phyloP scores from a whole-genome alignment of 768 basidiomycete species.

The Imleria badia region DNA sequence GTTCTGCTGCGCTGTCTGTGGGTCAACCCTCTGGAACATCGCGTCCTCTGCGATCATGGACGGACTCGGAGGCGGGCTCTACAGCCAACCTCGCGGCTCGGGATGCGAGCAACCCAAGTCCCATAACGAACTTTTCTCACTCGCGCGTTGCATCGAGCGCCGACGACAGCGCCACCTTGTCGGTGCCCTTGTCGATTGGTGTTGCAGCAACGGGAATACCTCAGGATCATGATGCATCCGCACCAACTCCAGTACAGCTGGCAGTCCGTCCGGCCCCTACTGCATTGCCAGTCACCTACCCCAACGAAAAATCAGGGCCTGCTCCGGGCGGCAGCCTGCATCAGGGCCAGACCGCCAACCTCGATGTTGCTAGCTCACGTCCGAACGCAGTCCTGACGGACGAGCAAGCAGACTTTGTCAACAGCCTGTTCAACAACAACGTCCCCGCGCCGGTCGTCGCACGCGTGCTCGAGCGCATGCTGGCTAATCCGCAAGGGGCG shows the following conservation, averaged over 20 bases:
- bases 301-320: constrained; percentile 14
- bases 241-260: background rate
- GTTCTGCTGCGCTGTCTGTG: background rate
- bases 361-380: background rate
- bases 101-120: background rate
- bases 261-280: background rate
- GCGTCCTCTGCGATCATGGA: constrained; percentile 10
- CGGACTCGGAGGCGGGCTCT: constrained; percentile 1
- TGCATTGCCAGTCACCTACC: background rate
- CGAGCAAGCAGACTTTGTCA: constrained; percentile 27
- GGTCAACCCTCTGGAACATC: background rate
- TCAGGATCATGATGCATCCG: background rate
- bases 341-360: background rate
- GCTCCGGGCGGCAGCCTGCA: background rate
- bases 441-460: constrained; percentile 27
- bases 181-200: background rate
- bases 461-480: constrained; percentile 28
- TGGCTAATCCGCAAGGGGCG: constrained; percentile 22
- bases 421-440: constrained; percentile 25
- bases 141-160: background rate
- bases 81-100: background rate
- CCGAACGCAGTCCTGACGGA: constrained; percentile 14
- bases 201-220: background rate
- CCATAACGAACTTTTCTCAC: background rate
- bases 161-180: background rate